A percentile compares a stretch with the other conserved stretches of the same genome.
These are phyloP conservation scores for Suillus subaureus DNA, from an alignment of 768 basidiomycete species.

Conservation along the genomic window DNA sequence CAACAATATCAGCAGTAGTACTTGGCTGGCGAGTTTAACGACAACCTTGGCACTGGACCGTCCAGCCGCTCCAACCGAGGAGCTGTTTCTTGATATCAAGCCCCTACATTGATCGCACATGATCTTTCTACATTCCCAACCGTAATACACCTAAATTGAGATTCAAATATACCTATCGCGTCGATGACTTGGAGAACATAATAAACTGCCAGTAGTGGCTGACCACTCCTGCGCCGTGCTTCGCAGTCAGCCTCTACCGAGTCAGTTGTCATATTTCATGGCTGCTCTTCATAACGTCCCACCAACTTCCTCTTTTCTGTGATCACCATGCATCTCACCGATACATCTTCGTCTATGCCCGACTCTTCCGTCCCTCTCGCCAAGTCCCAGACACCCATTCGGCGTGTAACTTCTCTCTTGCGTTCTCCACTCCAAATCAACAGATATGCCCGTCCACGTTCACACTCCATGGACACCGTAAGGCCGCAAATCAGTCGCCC, in stretches of 20 bases:
- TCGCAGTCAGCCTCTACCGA: constrained; percentile 2
- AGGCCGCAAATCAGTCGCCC: constrained; percentile 11
- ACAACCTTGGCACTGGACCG: not conserved
- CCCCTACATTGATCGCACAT: not conserved
- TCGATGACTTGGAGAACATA: not conserved
- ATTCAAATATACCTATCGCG: not conserved
- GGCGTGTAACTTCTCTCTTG: constrained; percentile 14
- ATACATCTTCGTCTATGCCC: not conserved
- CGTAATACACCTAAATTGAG: not conserved
- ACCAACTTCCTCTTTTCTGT: not conserved
- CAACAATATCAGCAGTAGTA: not conserved
- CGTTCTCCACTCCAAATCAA: constrained; percentile 20
- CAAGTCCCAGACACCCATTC: not conserved
- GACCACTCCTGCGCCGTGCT: not conserved
- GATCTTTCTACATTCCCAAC: not conserved
- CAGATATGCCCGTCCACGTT: constrained; percentile 11
- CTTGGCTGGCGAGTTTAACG: not conserved
- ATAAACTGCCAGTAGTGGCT: not conserved
- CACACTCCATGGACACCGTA: constrained; percentile 20
- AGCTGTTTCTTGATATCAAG: not conserved
- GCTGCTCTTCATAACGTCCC: not conserved
- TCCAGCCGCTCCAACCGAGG: not conserved
- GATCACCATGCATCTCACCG: not conserved
- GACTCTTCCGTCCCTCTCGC: not conserved
- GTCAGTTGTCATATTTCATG: not conserved